phyloP scores from a whole-genome alignment of 2,329 filamentous ascomycete genomes.

The Aspergillus arachidicola region DNA sequence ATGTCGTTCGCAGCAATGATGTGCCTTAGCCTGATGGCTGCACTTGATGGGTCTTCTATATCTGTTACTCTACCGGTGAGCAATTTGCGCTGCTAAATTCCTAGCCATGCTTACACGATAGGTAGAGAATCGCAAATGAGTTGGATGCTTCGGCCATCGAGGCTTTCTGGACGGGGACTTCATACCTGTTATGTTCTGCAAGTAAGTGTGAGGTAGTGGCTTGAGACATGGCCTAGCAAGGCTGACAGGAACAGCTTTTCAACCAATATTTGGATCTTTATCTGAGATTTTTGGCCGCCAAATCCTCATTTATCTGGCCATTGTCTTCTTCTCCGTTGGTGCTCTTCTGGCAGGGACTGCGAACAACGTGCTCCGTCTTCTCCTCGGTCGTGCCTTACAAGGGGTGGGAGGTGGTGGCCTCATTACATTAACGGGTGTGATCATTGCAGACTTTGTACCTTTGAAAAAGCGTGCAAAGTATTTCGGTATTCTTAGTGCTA shows the following conservation, averaged over 20 bases:
- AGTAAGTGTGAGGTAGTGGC: slow-evolving; percentile 12
- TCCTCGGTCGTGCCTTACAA: slow-evolving; percentile 49
- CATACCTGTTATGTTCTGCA: not conserved
- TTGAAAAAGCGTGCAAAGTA: slow-evolving; percentile 43
- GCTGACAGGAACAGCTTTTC: slow-evolving; percentile 42
- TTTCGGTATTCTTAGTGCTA: slow-evolving; percentile 42
- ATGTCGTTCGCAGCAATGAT: too few relatives aligned
- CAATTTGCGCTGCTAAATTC: too few relatives aligned
- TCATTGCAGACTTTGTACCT: slow-evolving; percentile 50
- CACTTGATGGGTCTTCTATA: not conserved
- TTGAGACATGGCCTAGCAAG: too few relatives aligned
- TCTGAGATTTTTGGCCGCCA: slow-evolving; percentile 53
- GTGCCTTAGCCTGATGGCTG: not conserved
- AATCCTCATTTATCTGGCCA: slow-evolving; percentile 40
- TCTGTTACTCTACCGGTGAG: not conserved
- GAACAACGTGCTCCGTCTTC: slow-evolving; percentile 48
- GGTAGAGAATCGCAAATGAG: not conserved
- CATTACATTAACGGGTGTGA: slow-evolving; percentile 46
- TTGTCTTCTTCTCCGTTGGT: slow-evolving; percentile 49
- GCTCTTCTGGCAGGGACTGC: slow-evolving; percentile 47
- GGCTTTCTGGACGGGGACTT: not conserved
- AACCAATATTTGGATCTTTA: slow-evolving; percentile 52
- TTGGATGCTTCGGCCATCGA: not conserved
- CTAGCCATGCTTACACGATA: not conserved
- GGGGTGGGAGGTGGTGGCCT: slow-evolving; percentile 50